Evolutionary conservation across 1,284 basidiomycete species (phyloP), one percentile per base, ranked within the genome.

Genomic region (Ganoderma sinense): DNA sequence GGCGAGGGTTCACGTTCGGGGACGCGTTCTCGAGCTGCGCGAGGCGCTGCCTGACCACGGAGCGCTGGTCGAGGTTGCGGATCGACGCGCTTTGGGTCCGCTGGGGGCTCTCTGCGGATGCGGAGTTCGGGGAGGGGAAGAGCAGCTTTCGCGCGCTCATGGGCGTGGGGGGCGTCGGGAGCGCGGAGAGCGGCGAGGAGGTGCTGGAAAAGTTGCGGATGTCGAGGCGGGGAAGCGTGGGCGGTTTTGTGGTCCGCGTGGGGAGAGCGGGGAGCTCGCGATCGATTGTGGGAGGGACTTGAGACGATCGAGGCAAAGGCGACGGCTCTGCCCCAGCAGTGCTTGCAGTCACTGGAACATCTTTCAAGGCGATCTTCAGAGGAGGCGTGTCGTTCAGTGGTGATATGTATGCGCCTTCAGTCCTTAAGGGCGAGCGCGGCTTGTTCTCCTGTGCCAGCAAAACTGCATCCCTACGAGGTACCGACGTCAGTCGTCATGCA

Each of bases 381-480:
- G 3, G 1, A 10, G 64, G 18, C 1, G 61, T 20, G 61, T n/a
- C 5, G 40, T n/a, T 4, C 39, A 23, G 39, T 14, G 58, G 26
- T 26, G 64, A 29, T 7, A 43, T 29, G n/a, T 68, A 70, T n/a
- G 48, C 29, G 40, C 63, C 65, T 61, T 67, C 64, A 0, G 72
- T 56, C 39, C 66, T 51, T 20, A 59, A 62, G 56, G 71, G 72
- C 26, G 63, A 72, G 65, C 65, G 70, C 14, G 69, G 67, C 64
- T 70, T 74, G 45, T 75, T 70, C 65, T 80, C 79, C 75, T 81
- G 85, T 26, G 79, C 79, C 4, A 82, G 80, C 36, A 92, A 79
- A 31, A 92, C 83, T 2, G 83, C 82, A 75, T 93, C 89, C 91
- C 91, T 92, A 71, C 40, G 62, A 31, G 26, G 4, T 23, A 4